phyloP scores from a whole-genome alignment of 2,329 filamentous ascomycete genomes.

The Camillea tinctor region DNA sequence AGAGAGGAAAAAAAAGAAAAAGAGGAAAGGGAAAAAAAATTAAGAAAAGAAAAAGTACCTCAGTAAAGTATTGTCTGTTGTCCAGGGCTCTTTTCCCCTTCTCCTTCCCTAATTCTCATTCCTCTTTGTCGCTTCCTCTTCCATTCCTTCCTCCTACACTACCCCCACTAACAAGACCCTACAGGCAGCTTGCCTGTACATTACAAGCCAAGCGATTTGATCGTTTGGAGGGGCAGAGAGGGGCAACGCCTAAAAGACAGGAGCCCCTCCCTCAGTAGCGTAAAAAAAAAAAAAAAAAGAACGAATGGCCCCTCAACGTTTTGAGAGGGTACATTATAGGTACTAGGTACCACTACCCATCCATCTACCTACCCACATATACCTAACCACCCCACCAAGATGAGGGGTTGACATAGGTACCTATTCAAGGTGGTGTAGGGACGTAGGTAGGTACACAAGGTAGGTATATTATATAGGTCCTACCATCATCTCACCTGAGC shows the following conservation, averaged over 20 bases:
- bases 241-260: background rate
- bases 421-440: too few species aligned
- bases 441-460: too few species aligned
- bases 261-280: background rate
- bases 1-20: background rate
- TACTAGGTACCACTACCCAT: too few species aligned
- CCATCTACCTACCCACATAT: too few species aligned
- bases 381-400: background rate
- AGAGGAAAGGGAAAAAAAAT: background rate
- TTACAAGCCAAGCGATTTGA: background rate
- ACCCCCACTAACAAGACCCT: background rate
- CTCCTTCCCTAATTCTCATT: too few species aligned
- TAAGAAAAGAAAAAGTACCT: constrained; percentile 1
- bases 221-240: too few species aligned
- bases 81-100: background rate
- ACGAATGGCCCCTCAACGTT: background rate
- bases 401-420: background rate
- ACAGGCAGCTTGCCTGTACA: background rate
- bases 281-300: too few species aligned
- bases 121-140: background rate
- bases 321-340: background rate
- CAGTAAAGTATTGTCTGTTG: constrained; percentile 1
- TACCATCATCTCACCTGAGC: background rate
- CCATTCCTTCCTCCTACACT: too few species aligned
- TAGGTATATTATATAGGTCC: background rate